Evolutionary conservation across 352 stramenopile species (phyloP), one percentile per base, ranked within the genome.

Genomic region (Phytophthora chlamydospora): DNA sequence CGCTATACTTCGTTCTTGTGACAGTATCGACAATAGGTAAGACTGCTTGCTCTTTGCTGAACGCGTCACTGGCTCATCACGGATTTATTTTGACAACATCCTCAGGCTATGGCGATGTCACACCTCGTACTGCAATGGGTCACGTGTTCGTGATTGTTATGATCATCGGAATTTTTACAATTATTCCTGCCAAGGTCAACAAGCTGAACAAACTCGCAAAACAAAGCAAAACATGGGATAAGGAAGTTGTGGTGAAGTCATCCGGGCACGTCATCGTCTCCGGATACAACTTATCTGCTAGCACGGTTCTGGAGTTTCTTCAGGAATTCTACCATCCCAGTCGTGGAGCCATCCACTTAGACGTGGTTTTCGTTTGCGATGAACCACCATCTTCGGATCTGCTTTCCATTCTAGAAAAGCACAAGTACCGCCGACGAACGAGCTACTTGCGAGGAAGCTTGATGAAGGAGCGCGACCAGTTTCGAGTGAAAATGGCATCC

Each of bases 1-100:
- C 83, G 4, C 71, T 91, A 13, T 91, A 91, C 49, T 91, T 90
- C 48, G 83, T 91, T 10, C 62, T 91, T 7, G 83, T 91, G 24
- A 90, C 78, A 0, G 80, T 84, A 7, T 85, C 83, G 6, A 91
- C 83, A 12, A 84, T 91, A 59, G 83, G 82, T 85, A 66, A 39
- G 68, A n/a, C 8, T 21, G 13, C 38, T 42, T 56, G 31, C 27
- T 12, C 6, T 31, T 43, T 44, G 35, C 46, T 13, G 10, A 17
- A 11, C 1, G 14, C 21, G 1, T 6, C 33, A 27, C 0, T 48
- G 17, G 6, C 29, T 47, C 31, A 57, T 9, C 39, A 1, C 21
- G 6, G 10, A 10, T 51, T 10, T 19, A 33, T 14, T 43, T 36
- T 36, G 8, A 27, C 24, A 24, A 24, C 21, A 24, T 3, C 12